Evolutionary conservation across 768 basidiomycete genomes (phyloP).

Genomic region (Rubroboletus satanas): DNA sequence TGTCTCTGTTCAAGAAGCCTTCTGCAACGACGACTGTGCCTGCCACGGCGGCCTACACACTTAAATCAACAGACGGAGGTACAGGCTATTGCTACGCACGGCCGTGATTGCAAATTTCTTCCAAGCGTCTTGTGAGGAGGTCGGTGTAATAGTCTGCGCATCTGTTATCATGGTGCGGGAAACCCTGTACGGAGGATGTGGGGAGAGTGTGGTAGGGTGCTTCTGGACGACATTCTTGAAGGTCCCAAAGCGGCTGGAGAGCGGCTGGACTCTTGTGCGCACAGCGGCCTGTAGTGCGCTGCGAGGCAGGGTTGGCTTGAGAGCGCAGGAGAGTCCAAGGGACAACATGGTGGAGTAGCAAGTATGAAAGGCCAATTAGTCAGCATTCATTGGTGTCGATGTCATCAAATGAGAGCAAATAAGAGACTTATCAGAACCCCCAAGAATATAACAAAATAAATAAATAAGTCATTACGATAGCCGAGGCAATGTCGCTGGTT

Average conservation of each 20-base stretch:
- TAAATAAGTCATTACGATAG: constrained; percentile 8
- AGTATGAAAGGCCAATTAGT: constrained; percentile 7
- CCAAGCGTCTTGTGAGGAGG: constrained; percentile 44
- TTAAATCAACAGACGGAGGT: not conserved
- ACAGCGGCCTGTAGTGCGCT: constrained; percentile 19
- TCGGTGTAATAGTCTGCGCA: constrained; percentile 32
- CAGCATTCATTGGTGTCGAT: constrained; percentile 8
- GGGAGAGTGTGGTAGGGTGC: constrained; percentile 20
- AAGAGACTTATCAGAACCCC: no score
- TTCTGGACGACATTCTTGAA: constrained; percentile 30
- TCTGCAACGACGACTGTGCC: constrained; percentile 64
- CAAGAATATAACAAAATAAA: not conserved
- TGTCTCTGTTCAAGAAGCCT: constrained; percentile 72
- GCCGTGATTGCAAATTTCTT: constrained; percentile 50
- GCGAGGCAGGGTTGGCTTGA: constrained; percentile 19
- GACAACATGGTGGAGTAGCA: constrained; percentile 16
- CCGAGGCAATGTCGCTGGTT: constrained; percentile 41
- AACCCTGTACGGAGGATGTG: constrained; percentile 23
- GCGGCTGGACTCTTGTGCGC: constrained; percentile 15
- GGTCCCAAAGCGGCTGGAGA: constrained; percentile 16
- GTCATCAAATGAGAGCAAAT: constrained; percentile 2
- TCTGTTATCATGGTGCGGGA: constrained; percentile 53
- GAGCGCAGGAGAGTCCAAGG: not conserved
- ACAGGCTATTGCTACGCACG: constrained; percentile 33
- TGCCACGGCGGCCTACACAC: constrained; percentile 61